Evolutionary conservation across 768 basidiomycete species (phyloP), one percentile per base, ranked within the genome.

Genomic region (Macrolepiota albuminosa): DNA sequence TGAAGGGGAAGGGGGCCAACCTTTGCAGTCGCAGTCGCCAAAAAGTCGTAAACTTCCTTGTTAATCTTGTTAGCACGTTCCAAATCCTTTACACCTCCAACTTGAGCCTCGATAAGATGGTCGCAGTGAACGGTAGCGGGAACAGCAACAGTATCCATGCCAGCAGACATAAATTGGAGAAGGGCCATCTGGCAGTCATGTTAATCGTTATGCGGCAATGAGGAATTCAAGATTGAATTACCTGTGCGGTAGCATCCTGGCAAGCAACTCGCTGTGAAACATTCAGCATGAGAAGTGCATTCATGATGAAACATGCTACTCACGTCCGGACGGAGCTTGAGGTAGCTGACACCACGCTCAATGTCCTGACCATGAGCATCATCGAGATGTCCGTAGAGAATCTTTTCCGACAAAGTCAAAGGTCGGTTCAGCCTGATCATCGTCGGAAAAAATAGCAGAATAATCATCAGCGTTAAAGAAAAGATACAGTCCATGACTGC

Each of bases 141-240:
- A 64, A 98, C 95, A 49, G 96, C 96, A 43, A 93, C 93, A 49
- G 94, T 96, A 72, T 93, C 93, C 84, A 99, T 95, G 64, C 96
- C 96, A 18, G 97, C 95, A 54, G 97, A 98, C 97, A 99, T 99
- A 85, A 99, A 99, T 82, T 99, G 97, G 65, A 99, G 84, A 58
- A 99, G 85, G 21, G 97, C 97, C 97, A 99, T 99, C 93, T 98
- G 10, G 54, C 7, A 46, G 66, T 75, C 72, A 75, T 69, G 69
- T 75, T 68, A 73, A 68, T 67, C 58, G 58, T 58, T 50, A 57
- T 51, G 34, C 67, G 59, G 66, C 61, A 45, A 33, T 54, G 40
- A 61, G 26, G 3, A 7, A 11, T 47, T 43, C 21, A 16, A 24
- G 10, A 26, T 64, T 13, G 11, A 64, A 75, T 39, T 63, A 89